Evolutionary conservation across 257 asterid genomes (phyloP), one percentile per base, ranked within the genome.

Genomic region (Solanum corneliomulleri): DNA sequence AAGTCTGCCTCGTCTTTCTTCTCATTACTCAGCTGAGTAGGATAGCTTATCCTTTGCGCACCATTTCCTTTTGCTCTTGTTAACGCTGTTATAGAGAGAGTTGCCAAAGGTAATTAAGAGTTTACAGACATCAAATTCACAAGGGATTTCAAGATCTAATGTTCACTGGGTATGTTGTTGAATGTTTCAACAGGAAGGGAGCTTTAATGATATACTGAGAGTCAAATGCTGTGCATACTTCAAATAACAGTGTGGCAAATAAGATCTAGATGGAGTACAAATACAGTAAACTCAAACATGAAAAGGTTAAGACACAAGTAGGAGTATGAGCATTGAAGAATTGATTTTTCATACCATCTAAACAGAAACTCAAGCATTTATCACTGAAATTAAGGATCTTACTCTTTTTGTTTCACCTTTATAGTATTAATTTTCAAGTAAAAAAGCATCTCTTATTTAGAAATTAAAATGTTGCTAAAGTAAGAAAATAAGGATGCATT

Each of bases 21-120:
- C 86, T 78, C 88, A 86, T 87, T 89, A 84, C 86, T 91, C 89
- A 84, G 82, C 78, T 84, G 93, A 89, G 88, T 89, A 81, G 86
- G 92, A 90, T 66, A 88, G 80, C 85, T 85, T 33, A 89, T 88
- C 72, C 87, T 84, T 69, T 90, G 93, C 56, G 92, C 90, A 68
- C 82, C 86, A 47, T 91, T 93, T 87, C 85, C 84, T 78, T 47
- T 70, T 86, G 89, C 96, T 87, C 62, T 86, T 29, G 77, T 89
- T 87, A 91, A 21, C 88, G 83, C 90, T 78, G 68, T 80, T 18
- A 80, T n/a, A 80, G 25, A 78, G 44, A 86, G 27, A 47, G 68
- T 47, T 88, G 89, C 86, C 83, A 35, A 85, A 82, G 37, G 76
- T 29, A 88, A 85, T 82, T 82, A 82, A 60, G 11, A 84, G 86